Conservation (phyloP, 2,329 filamentous ascomycete genomes). For the Cryphonectria nitschkei region DNA sequence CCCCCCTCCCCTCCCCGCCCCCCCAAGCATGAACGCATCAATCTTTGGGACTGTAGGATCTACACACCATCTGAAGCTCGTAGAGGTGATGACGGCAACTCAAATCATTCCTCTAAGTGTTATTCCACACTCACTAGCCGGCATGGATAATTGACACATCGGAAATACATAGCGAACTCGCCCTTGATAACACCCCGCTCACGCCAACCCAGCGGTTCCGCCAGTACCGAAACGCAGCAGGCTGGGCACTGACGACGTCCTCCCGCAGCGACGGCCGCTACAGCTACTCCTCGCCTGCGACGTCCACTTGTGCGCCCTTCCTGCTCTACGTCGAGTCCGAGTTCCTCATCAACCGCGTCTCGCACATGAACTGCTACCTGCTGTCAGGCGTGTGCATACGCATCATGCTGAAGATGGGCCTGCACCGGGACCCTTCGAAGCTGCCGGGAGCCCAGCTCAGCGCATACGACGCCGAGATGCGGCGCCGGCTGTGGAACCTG, state of each 20-base stretch:
- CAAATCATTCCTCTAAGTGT: background rate
- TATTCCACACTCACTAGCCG: background rate
- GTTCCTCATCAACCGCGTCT: constrained; percentile 54
- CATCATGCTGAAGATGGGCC: constrained; percentile 61
- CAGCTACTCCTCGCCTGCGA: constrained; percentile 51
- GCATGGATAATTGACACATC: background rate
- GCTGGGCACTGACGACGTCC: constrained; percentile 54
- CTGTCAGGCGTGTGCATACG: constrained; percentile 54
- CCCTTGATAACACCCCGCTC: constrained; percentile 45
- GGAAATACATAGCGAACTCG: constrained; percentile 40
- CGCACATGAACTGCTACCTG: constrained; percentile 59
- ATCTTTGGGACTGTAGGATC: background rate
- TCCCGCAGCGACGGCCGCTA: constrained; percentile 34
- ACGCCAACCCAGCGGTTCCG: constrained; percentile 50
- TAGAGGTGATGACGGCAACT: background rate
- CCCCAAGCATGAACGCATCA: background rate
- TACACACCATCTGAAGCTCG: background rate
- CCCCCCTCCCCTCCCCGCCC: no score
- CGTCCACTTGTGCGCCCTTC: constrained; percentile 54
- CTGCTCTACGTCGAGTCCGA: constrained; percentile 57
- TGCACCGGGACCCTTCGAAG: constrained; percentile 59
- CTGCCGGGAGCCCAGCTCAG: constrained; percentile 49
- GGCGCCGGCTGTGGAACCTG: constrained; percentile 57
- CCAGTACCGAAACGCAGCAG: constrained; percentile 52
- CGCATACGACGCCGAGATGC: constrained; percentile 58